Evolutionary conservation across 495 filamentous ascomycete genomes (phyloP), one percentile per base, ranked within the genome.

Genomic region (Aspergillus coremiiformis): DNA sequence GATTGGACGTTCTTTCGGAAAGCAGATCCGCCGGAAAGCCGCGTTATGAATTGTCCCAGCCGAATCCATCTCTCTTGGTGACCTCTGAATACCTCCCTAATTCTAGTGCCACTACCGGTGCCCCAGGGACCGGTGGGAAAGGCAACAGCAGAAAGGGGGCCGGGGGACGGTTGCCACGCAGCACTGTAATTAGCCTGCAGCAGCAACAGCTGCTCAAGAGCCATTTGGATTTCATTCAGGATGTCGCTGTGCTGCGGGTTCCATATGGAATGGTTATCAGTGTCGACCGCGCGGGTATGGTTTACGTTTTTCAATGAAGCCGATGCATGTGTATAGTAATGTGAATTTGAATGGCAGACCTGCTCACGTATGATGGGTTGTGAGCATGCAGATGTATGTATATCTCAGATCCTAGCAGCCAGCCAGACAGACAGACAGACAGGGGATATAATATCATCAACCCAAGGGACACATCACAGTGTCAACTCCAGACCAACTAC

Each of bases 221-320:
- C 54, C 94, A 99, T 71, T 58, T 97, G 56, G 94, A 97, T 69
- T 81, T 84, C 14, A 84, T 99, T 50, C 78, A 84, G 55, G 94
- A 97, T 73, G 85, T 96, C 44, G 86, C 86, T 11, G 71, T 97
- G 51, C 68, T 99, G 60, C 88, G 96, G 70, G 76, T 78, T 51
- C 94, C 94, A 43, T 95, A 94, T 67, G 84, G 89, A 8, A 96
- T 97, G 90, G 82, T 87, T 35, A 76, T 97, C 23, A 91, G 85
- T 59, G 92, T 84, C 44, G 94, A 99, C 72, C 78, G 92, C 57
- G 84, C 84, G n/a, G 94, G 94, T 4, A 84, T 92, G 63, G 81
- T 97, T 43, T 95, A 93, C 74, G 83, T 97, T 30, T 95, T 94
- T 70, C 83, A 84, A 58, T 92, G 19, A 53, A 19, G 12, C 2